Percentiles rank a stretch among this genome's conserved stretches.
These are phyloP conservation scores for Colletotrichum melonis DNA, from an alignment of 2,329 filamentous ascomycete species.

Conservation along the genomic window DNA sequence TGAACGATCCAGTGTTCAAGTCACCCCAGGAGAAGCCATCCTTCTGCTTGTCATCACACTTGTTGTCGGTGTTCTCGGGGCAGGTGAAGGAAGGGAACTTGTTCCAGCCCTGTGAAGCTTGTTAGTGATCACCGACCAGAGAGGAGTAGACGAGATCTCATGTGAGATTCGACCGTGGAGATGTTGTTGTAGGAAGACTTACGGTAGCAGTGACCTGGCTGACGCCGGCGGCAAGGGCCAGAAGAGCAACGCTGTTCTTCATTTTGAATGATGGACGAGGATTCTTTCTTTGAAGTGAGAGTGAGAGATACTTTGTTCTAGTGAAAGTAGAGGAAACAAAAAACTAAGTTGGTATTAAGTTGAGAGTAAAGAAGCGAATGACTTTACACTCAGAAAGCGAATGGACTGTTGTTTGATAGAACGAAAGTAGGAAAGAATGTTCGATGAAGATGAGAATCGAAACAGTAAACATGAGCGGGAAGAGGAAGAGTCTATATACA, in stretches of 20 bases:
- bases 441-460: conserved; percentile 36
- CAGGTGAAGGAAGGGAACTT: conserved; percentile 65
- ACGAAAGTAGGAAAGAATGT: conserved; percentile 41
- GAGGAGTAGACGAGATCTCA: not conserved
- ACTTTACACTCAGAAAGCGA: conserved; percentile 58
- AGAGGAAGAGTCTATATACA: conserved; percentile 36
- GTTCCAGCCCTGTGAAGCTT: conserved; percentile 30
- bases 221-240: conserved; percentile 63
- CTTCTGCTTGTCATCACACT: conserved; percentile 78
- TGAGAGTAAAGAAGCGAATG: conserved; percentile 65
- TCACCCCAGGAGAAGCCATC: conserved; percentile 78
- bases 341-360: conserved; percentile 35
- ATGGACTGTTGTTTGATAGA: conserved; percentile 44
- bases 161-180: conserved; percentile 2
- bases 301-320: conserved; percentile 24
- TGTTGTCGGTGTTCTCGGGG: conserved; percentile 80
- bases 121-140: conserved; percentile 24
- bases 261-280: conserved; percentile 49
- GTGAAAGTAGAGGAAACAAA: conserved; percentile 24
- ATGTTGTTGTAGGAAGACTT: conserved; percentile 41
- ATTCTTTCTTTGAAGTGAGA: conserved; percentile 23
- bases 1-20: conserved; percentile 71
- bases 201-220: conserved; percentile 62
- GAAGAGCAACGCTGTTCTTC: conserved; percentile 62
- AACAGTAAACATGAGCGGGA: conserved; percentile 28